Evolutionary conservation across 441 rosid species (phyloP).

Genomic region (Viola pubescens): DNA sequence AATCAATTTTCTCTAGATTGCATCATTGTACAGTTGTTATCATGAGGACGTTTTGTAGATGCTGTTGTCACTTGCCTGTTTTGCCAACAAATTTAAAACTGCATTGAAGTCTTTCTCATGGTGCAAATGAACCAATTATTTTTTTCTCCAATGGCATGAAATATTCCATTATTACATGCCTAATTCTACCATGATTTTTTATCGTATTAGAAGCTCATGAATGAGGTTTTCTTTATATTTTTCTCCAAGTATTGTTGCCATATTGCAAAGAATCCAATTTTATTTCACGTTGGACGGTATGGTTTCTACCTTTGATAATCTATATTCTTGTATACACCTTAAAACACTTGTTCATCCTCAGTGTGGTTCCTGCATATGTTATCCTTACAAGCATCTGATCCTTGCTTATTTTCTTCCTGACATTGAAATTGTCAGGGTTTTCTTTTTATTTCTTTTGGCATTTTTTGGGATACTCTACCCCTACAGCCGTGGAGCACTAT

Average conservation of each 20-base stretch:
- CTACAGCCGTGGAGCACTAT: slow-evolving; percentile 55
- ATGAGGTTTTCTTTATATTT: not conserved
- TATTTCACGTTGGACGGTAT: no score
- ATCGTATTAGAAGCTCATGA: not conserved
- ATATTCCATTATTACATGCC: no score
- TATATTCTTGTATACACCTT: not conserved
- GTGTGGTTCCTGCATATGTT: not conserved
- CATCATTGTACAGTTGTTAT: slow-evolving; percentile 3
- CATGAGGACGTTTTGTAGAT: not conserved
- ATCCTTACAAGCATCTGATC: not conserved
- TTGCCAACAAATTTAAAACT: not conserved
- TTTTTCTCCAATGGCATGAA: not conserved
- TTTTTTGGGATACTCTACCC: slow-evolving; percentile 63
- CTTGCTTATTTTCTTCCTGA: not conserved
- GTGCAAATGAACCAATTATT: not conserved
- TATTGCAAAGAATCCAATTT: not conserved
- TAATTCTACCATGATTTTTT: no score
- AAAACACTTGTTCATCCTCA: not conserved
- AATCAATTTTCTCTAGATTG: not conserved
- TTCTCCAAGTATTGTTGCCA: not conserved
- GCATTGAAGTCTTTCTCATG: not conserved
- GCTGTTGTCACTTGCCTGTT: not conserved
- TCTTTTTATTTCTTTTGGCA: slow-evolving; percentile 44
- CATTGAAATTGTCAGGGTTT: slow-evolving; percentile 32
- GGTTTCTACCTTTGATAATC: no score